Base-by-base conservation (phyloP, 164 flowering plant species). In the Echeveria elegans region DNA sequence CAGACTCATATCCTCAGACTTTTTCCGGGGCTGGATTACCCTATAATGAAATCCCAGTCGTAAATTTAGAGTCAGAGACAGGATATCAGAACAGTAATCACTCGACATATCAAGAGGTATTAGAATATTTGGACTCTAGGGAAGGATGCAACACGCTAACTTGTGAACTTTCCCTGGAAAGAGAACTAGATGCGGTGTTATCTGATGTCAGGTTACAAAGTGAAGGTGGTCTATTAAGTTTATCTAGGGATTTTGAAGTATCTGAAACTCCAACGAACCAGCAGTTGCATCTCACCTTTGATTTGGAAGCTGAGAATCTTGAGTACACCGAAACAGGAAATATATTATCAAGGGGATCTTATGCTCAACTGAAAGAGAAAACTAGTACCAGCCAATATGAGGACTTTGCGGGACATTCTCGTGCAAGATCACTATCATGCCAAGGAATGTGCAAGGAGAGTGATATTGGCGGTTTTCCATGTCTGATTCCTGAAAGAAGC, bases 231-330 rank as follows among this genome's bases (percentile, higher is more conserved):
- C 14, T 23, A 52, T 23, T 23, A 29, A 52, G 58, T 52, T 52
- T 24, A 6, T 21, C 58, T 21, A 52, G 58, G 1, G 58, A 12
- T 23, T 21, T 52, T 14, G 58, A 52, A 38, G 58, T 34, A 43
- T 7, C 16, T 15, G 67, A 43, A 37, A 62, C 18, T 64, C 32
- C 32, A 11, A 69, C 37, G 50, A 59, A 61, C n/a, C 65, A 66
- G 21, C 2, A 28, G 11, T 47, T 48, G 34, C 31, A 48, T 63
- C 61, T 62, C 34, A 52, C 10, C 16, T 36, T 2, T 62, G 34
- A 43, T 34, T 40, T 50, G 65, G 58, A 2, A 21, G 58, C 58
- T 52, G 58, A 23, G 58, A 52, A 24, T 52, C 28, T 23, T 24
- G 58, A 52, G 58, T 23, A 52, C 58, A 21, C 23, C 28, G 58